These are phyloP conservation scores for Penicillium ucsense DNA, from an alignment of 495 filamentous ascomycete genomes.

Conservation along the genomic window DNA sequence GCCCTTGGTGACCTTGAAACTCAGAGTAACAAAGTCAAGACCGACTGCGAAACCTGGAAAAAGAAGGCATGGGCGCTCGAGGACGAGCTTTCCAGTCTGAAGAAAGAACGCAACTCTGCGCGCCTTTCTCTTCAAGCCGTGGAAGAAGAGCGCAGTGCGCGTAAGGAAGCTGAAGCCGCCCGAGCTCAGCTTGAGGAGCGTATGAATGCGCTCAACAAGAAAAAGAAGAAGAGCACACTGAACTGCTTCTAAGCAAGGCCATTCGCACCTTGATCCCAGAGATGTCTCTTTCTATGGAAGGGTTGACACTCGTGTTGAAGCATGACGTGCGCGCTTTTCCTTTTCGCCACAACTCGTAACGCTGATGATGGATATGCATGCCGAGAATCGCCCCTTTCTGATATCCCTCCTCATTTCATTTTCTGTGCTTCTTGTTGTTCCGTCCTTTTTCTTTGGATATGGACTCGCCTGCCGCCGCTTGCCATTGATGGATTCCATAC, in stretches of 20 bases:
- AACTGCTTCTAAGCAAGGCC: slow-evolving; percentile 70
- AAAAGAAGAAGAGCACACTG: slow-evolving; percentile 92
- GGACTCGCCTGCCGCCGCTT: neutral
- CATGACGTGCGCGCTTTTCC: slow-evolving; percentile 6
- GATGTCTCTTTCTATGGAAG: too few species aligned
- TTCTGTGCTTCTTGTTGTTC: too few species aligned
- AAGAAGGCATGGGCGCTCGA: slow-evolving; percentile 72
- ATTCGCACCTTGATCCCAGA: neutral
- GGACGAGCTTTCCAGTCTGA: slow-evolving; percentile 62
- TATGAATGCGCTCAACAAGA: slow-evolving; percentile 82
- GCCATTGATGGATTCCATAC: slow-evolving; percentile 15
- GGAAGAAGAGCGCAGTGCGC: slow-evolving; percentile 84
- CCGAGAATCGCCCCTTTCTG: too few species aligned
- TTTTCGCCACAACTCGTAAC: slow-evolving; percentile 9
- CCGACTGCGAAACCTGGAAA: slow-evolving; percentile 81
- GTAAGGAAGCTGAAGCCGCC: slow-evolving; percentile 80
- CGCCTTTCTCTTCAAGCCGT: slow-evolving; percentile 84
- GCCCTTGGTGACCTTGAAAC: slow-evolving; percentile 87
- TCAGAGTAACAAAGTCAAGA: slow-evolving; percentile 75
- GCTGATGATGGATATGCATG: too few species aligned
- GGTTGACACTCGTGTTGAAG: neutral
- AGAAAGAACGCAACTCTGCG: slow-evolving; percentile 57
- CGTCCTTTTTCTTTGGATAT: slow-evolving; percentile 20
- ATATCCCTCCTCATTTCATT: too few species aligned
- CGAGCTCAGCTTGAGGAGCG: slow-evolving; percentile 81